Base-by-base conservation (phyloP, 2,329 filamentous ascomycete genomes). In the Microdochium nivale region DNA sequence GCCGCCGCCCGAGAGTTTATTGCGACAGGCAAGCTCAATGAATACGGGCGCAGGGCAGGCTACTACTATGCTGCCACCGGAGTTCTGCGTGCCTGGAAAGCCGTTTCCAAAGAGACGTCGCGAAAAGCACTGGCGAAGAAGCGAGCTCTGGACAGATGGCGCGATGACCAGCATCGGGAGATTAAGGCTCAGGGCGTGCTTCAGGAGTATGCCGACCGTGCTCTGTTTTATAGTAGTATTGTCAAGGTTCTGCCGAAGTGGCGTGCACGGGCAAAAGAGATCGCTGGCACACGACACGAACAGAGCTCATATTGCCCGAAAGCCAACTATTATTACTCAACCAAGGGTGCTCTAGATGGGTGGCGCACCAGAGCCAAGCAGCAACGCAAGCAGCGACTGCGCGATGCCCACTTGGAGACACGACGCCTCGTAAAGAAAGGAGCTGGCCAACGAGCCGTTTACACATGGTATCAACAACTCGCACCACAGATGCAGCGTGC, bases 381-480 rank as follows among this genome's bases (percentile, higher is more conserved):
- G 52, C 62, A 51, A 47, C 63, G 63, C n/a, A 67, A 63, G 52
- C 53, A 60, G 33, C 62, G 56, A 40, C 52, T 67, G 14, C 64
- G 56, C 49, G 62, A 66, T 25, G 62, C 64, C 8, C 59, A 67
- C 53, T 48, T 65, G 37, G 64, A 65, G 53, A 62, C 62, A 16
- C 64, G 64, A 23, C 64, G 64, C 14, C 54, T 59, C 49, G 63
- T 67, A 24, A 67, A 66, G 56, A 65, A 58, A 52, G 59, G 58
- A 3, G 65, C 66, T 62, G 64, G 64, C 10, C 56, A 56, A 24
- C 62, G 62, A 16, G 63, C 59, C 25, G 54, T 67, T 24, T 56
- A 52, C 23, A 52, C 58, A 50, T 67, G 64, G 64, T 62, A 61
- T 7, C 52, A 56, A 37, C 55, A 57, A 48, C 55, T 65, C 2